phyloP scores from a whole-genome alignment of 1,139 yeast genomes.

The Citeromyces hawaiiensis region DNA sequence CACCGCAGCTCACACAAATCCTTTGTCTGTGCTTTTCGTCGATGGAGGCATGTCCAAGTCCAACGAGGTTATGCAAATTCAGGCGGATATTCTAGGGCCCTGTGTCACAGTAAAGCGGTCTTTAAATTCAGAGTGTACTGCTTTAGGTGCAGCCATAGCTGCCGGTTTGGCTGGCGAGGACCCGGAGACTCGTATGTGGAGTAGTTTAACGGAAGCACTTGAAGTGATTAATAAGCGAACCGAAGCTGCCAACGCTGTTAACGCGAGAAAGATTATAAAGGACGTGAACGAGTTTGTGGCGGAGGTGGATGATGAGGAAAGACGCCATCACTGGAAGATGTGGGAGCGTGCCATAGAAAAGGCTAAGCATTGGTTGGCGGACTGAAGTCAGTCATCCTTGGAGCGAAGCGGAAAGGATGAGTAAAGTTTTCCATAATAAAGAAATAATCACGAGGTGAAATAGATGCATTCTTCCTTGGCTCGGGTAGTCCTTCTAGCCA shows the following conservation, averaged over 20 bases:
- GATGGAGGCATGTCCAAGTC: conserved; percentile 97
- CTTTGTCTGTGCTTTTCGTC: conserved; percentile 53
- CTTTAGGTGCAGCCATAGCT: conserved; percentile 92
- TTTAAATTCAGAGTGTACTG: conserved; percentile 80
- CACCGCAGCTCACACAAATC: conserved; percentile 20
- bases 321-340: conserved; percentile 54
- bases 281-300: conserved; percentile 30
- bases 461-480: too few species aligned
- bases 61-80: conserved; percentile 86
- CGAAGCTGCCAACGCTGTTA: conserved; percentile 16
- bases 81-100: conserved; percentile 79
- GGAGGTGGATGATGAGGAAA: conserved; percentile 38
- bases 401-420: too few species aligned
- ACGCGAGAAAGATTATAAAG: conserved; percentile 18
- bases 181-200: conserved; percentile 53
- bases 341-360: conserved; percentile 80
- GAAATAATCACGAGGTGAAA: too few species aligned
- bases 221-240: conserved; percentile 18
- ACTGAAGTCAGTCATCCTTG: not conserved
- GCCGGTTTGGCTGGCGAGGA: conserved; percentile 67
- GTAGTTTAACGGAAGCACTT: conserved; percentile 50
- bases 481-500: too few species aligned
- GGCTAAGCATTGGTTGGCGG: conserved; percentile 59
- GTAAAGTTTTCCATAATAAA: too few species aligned
- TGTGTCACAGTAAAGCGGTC: conserved; percentile 80